Percentiles rank a stretch among this genome's conserved stretches.
Evolutionary conservation across 1,284 basidiomycete genomes (phyloP).

Genomic region (Afroboletus lepidellus): DNA sequence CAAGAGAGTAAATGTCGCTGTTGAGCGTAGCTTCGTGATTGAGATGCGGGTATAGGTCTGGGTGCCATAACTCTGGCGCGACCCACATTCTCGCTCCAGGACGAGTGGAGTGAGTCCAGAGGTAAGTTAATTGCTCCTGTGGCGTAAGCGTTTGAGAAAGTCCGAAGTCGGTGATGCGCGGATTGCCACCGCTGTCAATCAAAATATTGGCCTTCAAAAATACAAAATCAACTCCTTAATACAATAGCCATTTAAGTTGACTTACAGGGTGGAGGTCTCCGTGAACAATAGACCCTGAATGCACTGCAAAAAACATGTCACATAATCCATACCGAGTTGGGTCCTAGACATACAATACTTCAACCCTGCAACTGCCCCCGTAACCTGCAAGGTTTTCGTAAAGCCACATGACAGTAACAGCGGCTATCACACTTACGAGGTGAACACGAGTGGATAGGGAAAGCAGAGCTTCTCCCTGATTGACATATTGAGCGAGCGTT

Average conservation of each 20-base stretch:
- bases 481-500: constrained; percentile 4
- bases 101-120: neutral
- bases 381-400: neutral
- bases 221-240: neutral
- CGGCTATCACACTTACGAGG: neutral
- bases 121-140: neutral
- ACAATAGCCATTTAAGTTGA: neutral
- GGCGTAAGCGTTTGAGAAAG: constrained; percentile 1
- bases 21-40: neutral
- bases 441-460: neutral
- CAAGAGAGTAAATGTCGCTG: constrained; percentile 12
- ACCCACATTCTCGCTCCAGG: neutral
- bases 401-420: neutral
- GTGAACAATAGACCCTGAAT: constrained; percentile 6
- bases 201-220: constrained; percentile 7
- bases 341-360: constrained; percentile 1
- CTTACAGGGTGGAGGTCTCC: constrained; percentile 8
- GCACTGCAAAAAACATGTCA: constrained; percentile 2
- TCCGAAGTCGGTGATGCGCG: constrained; percentile 12
- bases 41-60: neutral
- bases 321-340: neutral
- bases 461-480: neutral
- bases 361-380: constrained; percentile 3
- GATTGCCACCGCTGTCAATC: constrained; percentile 4
- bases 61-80: constrained; percentile 7